Evolutionary conservation across 1,284 basidiomycete species (phyloP).

Genomic region (Microbotryum violaceum): DNA sequence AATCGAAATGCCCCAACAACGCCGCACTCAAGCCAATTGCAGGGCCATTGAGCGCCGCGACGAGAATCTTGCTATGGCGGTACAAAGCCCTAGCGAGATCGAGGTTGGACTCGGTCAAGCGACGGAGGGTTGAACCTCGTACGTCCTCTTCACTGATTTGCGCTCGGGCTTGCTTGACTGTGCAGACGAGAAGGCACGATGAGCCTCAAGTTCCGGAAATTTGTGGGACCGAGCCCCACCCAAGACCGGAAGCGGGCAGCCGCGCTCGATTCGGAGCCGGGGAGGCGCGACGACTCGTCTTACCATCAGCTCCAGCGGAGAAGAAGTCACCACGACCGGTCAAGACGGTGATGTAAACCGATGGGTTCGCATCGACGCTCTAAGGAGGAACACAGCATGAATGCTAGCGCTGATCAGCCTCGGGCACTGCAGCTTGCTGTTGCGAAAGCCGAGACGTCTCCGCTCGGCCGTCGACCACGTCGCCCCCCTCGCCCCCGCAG

Average conservation of each 20-base stretch:
- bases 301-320: neutral
- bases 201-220: neutral
- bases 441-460: neutral
- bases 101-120: slow-evolving; percentile 22
- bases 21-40: slow-evolving; percentile 23
- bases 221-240: neutral
- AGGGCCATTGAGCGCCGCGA: slow-evolving; percentile 27
- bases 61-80: slow-evolving; percentile 25
- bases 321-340: slow-evolving; percentile 27
- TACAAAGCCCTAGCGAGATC: slow-evolving; percentile 16
- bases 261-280: too few species aligned
- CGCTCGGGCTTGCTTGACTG: slow-evolving; percentile 14
- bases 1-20: slow-evolving; percentile 16
- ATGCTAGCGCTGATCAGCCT: accelerated
- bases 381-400: neutral
- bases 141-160: slow-evolving; percentile 15
- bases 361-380: slow-evolving; percentile 13
- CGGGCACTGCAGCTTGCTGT: neutral
- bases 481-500: too few species aligned
- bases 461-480: neutral
- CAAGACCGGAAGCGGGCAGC: neutral
- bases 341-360: slow-evolving; percentile 21
- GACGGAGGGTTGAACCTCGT: neutral
- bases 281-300: neutral
- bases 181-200: neutral